Percentiles rank a stretch among this genome's conserved stretches.
Conservation (phyloP, 495 filamentous ascomycete species). For the Penicillium paradoxum region DNA sequence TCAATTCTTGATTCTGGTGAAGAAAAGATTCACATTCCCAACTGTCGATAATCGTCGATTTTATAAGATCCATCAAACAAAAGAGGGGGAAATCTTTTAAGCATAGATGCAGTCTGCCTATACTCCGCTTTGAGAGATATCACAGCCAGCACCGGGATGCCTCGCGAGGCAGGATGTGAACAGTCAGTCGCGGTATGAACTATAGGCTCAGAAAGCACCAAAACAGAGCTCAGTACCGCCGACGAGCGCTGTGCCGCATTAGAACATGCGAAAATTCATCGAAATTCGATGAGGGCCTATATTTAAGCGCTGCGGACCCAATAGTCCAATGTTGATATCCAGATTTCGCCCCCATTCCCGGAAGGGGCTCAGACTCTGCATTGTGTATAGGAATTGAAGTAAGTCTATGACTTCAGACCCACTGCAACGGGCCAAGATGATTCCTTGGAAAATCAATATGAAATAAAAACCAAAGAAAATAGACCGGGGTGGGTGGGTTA, state of each 20-base stretch:
- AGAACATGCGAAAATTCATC: slow-evolving; percentile 22
- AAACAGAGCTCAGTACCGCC: slow-evolving; percentile 30
- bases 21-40: not conserved
- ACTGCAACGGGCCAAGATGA: not conserved
- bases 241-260: slow-evolving; percentile 34
- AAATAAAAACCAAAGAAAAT: not conserved
- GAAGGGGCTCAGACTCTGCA: slow-evolving; percentile 29
- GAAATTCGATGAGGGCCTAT: slow-evolving; percentile 36
- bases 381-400: slow-evolving; percentile 14
- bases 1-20: not conserved
- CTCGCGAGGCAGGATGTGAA: slow-evolving; percentile 37
- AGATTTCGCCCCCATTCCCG: slow-evolving; percentile 21
- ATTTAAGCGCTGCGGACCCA: slow-evolving; percentile 37
- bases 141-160: slow-evolving; percentile 29
- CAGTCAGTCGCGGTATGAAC: slow-evolving; percentile 25
- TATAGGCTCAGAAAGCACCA: slow-evolving; percentile 39
- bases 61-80: slow-evolving; percentile 8
- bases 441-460: not conserved
- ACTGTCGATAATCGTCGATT: not conserved
- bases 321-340: slow-evolving; percentile 22
- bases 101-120: slow-evolving; percentile 16
- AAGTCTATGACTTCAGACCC: slow-evolving; percentile 2
- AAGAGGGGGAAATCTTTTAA: slow-evolving; percentile 10
- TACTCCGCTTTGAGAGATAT: slow-evolving; percentile 24
- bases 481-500: not conserved